Evolutionary conservation across 768 basidiomycete species (phyloP), one percentile per base, ranked within the genome.

Genomic region (Boletus tomentosulus): DNA sequence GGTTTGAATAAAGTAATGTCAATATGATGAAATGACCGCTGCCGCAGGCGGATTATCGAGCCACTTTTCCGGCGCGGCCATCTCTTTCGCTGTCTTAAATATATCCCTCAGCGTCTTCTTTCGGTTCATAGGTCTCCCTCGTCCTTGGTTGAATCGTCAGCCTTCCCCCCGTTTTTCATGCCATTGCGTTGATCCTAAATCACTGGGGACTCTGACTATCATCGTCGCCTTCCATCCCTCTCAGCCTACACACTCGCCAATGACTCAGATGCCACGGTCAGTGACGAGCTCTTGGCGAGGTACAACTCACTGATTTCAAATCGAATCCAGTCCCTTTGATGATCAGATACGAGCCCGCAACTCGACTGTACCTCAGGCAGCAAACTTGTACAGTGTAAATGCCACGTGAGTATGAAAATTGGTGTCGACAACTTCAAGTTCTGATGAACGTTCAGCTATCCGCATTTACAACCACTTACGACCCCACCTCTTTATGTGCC

Each of bases 41-140:
- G 6, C 46, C 44, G 49, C 56, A 52, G 44, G 39, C 44, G 27
- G 55, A 46, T 34, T 49, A 51, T 54, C 51, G 48, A 49, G 46
- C 57, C 53, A 57, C 42, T 45, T 53, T 56, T 53, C 39, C 44
- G 47, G 43, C 46, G 33, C 28, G 24, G 13, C 41, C 39, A 37
- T 58, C 55, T 58, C 51, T 55, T 56, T 51, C 47, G 48, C 47
- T 48, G 19, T 65, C 38, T 55, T 64, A 59, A 59, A 62, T 62
- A 60, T 54, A 59, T 48, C 41, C 55, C 27, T 25, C 24, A 35
- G 45, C 24, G 43, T 47, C 62, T 39, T 59, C 35, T 41, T 50
- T n/a, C 46, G 13, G n/a, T n/a, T 31, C 33, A 12, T 31, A 46
- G 54, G 19, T 46, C 39, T 38, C 50, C 53, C n/a, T 51, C 46